Evolutionary conservation across 2,329 filamentous ascomycete species (phyloP), one percentile per base, ranked within the genome.

Genomic region (Aspergillus ruber): DNA sequence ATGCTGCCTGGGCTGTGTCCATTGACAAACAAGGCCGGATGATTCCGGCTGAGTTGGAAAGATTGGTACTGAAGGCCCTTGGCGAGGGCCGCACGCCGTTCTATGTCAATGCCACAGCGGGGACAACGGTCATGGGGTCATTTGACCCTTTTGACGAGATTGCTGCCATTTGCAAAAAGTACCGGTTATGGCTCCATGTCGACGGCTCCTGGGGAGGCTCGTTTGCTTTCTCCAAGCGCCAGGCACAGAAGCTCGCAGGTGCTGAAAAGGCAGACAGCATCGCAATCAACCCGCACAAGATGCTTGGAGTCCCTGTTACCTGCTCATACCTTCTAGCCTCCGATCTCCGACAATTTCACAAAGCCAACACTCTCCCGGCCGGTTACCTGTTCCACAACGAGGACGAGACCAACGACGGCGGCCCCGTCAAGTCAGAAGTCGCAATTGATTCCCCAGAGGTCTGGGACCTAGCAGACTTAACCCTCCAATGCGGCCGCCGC

Each of bases 221-320:
- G 1, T 88, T 87, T 50, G 77, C 88, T 54, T 96, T 97, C 70
- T 86, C 83, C 0, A 59, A 75, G n/a, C 71, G 71, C 48, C 84
- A 86, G 39, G 73, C 72, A 41, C 58, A 71, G 46, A 87, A 89
- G 62, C 72, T 97, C 8, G 66, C 73, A 1, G 91, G 91, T 12
- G 74, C 79, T 2, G 77, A 90, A 40, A 76, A 85, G 36, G 93
- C 90, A 8, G 80, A 96, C 68, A 88, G 83, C 12, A 74, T 97
- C 35, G 88, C 90, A 2, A 80, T 95, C 46, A 97, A 95, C 68
- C 90, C 93, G 48, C 93, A 98, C 73, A 97, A 97, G 73, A 97
- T 97, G 93, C 80, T 97, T 63, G 88, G 88, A 49, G 87, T 89
- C 2, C 91, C 93, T 0, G 74, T 94, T 36, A 95, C 90, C 0